phyloP scores from a whole-genome alignment of 441 rosid species.

The Mallotus japonicus region DNA sequence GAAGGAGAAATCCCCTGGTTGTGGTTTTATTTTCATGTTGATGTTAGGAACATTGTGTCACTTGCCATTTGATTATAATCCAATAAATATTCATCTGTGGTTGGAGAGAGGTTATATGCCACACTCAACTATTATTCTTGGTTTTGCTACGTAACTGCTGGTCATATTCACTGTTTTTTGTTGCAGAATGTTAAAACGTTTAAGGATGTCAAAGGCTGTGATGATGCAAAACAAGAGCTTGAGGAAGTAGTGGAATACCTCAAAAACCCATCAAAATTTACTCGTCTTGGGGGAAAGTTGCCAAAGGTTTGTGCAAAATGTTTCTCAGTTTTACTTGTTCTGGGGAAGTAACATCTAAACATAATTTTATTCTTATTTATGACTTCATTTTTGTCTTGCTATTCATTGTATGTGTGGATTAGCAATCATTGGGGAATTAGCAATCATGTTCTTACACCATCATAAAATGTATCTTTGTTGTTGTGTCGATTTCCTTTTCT shows the following conservation, averaged over 20 bases:
- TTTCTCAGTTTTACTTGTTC: conserved; percentile 1
- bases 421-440: neutral
- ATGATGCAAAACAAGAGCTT: conserved; percentile 99
- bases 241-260: conserved; percentile 98
- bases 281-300: conserved; percentile 97
- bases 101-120: neutral
- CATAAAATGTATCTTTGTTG: neutral
- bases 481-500: neutral
- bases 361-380: neutral
- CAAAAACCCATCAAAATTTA: conserved; percentile 88
- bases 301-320: conserved; percentile 70
- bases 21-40: neutral
- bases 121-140: conserved; percentile 12
- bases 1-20: neutral
- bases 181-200: conserved; percentile 94
- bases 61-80: neutral
- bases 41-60: neutral
- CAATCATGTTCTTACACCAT: neutral
- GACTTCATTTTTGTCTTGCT: neutral
- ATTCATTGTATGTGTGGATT: conserved; percentile 3
- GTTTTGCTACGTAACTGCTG: conserved; percentile 5
- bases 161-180: conserved; percentile 17
- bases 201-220: conserved; percentile 99
- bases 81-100: neutral
- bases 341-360: no score